Evolutionary conservation across 371 early-diverging fungal genomes (phyloP), one percentile per base, ranked within the genome.

Genomic region (Dipsacomyces acuminosporus): DNA sequence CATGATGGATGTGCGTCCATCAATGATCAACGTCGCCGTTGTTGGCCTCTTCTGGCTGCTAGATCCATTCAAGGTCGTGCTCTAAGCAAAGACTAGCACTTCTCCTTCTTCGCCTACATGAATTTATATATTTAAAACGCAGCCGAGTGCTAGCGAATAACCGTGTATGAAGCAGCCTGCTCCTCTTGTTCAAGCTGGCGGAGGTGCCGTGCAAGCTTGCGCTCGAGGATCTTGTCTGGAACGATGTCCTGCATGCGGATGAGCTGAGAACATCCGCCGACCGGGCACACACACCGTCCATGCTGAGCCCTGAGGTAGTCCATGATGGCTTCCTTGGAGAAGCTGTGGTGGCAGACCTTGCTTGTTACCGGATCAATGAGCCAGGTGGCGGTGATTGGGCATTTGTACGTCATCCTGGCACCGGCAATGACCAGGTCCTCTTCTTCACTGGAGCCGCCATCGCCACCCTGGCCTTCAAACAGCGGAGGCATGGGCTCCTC

Each of bases 1-100:
- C 19, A 54, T 72, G 21, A 51, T 63, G 59, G 72, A 72, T 13
- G 59, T 72, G 8, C 51, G 66, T 0, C 67, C 72, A 2, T 50
- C 67, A n/a, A 35, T 71, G 30, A 59, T 66, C 42, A 65, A 45
- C 23, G 52, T 58, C 3, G 6, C 56, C 17, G 45, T 61, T 2
- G 72, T 74, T 3, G 50, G 48, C 2, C 17, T 46, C 36, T 72
- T 67, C 50, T 74, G 65, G 66, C 20, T 56, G 14, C 6, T 56
- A 3, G 74, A 74, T 36, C 72, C 72, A 11, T 72, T 71, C 49
- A 72, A 70, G 22, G 23, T 21, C 40, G 9, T 18, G 17, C 13
- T 64, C 20, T 58, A 45, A 50, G 30, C 13, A 21, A 11, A 13
- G n/a, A 13, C 4, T 42, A 38, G 14, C 34, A 34, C 14, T 34